phyloP scores from a whole-genome alignment of 306 rosid species.

The Notholithocarpus densiflorus region DNA sequence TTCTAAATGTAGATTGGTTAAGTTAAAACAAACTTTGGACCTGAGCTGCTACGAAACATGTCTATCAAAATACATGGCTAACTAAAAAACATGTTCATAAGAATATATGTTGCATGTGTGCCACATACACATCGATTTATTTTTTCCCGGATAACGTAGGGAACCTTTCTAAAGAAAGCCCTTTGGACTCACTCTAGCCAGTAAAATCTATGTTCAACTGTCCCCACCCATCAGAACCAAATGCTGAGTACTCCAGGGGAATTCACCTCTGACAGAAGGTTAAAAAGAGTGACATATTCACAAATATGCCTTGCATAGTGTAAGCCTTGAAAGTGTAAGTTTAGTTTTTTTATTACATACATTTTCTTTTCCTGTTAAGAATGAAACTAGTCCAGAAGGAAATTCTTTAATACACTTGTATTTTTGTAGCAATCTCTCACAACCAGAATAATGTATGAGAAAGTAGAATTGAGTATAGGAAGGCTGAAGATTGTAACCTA shows the following conservation, averaged over 20 bases:
- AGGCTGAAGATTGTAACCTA: constrained; percentile 16
- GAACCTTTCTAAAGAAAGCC: too few species aligned
- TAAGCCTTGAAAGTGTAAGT: not conserved
- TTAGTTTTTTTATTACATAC: not conserved
- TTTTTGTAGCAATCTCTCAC: not conserved
- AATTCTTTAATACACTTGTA: not conserved
- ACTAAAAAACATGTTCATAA: not conserved
- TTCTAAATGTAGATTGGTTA: not conserved
- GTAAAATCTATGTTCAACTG: too few species aligned
- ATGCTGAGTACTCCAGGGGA: too few species aligned
- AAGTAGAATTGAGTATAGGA: not conserved
- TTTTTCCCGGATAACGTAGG: too few species aligned
- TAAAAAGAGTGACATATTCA: not conserved
- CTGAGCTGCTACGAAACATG: not conserved
- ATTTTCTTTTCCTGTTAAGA: not conserved
- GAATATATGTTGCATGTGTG: not conserved
- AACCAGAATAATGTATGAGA: not conserved
- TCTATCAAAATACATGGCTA: not conserved
- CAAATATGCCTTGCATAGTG: not conserved
- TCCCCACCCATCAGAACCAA: too few species aligned
- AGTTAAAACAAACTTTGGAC: not conserved
- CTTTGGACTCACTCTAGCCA: too few species aligned
- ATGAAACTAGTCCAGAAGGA: not conserved
- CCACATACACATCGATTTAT: not conserved
- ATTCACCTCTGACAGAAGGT: not conserved